Evolutionary conservation across 163 green algal species (phyloP).

Genomic region (Prototheca cutis): DNA sequence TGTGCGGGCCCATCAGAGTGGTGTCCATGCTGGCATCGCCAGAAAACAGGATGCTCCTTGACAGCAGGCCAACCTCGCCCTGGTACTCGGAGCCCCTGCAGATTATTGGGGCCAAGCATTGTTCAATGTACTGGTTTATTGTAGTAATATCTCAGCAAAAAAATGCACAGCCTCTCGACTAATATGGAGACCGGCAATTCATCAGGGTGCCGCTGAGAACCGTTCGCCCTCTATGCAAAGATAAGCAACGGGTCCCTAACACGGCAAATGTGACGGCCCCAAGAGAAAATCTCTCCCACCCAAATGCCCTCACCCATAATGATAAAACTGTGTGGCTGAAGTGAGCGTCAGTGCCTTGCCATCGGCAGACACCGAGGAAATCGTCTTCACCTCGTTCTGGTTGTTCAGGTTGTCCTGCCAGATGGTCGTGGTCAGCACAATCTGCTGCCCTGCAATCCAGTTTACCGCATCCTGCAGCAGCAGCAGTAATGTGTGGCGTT

Average conservation of each 20-base stretch:
- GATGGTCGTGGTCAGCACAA: slow-evolving; percentile 37
- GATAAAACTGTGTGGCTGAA: slow-evolving; percentile 11
- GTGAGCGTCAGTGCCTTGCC: slow-evolving; percentile 12
- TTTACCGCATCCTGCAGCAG: slow-evolving; percentile 20
- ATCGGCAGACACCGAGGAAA: slow-evolving; percentile 17
- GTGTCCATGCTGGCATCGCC: slow-evolving; percentile 3
- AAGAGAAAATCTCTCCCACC: no score
- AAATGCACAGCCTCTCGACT: no score
- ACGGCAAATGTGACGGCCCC: no score
- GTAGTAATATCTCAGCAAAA: no score
- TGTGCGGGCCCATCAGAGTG: slow-evolving; percentile 15
- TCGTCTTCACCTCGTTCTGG: slow-evolving; percentile 36
- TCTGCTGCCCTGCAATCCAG: slow-evolving; percentile 37
- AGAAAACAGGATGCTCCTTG: slow-evolving; percentile 31
- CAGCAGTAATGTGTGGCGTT: no score
- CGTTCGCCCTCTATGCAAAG: background rate
- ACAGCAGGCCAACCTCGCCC: slow-evolving; percentile 43
- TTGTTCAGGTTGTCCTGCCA: slow-evolving; percentile 42
- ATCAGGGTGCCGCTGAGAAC: no score
- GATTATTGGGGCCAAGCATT: no score
- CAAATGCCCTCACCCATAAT: slow-evolving; percentile 35
- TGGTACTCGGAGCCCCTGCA: slow-evolving; percentile 46
- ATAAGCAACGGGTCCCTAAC: no score
- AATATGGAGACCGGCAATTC: no score
- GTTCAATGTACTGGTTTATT: no score